Base-by-base conservation (phyloP, 805 yeast genomes). In the Sugiyamaella boreocaroliniensis region DNA sequence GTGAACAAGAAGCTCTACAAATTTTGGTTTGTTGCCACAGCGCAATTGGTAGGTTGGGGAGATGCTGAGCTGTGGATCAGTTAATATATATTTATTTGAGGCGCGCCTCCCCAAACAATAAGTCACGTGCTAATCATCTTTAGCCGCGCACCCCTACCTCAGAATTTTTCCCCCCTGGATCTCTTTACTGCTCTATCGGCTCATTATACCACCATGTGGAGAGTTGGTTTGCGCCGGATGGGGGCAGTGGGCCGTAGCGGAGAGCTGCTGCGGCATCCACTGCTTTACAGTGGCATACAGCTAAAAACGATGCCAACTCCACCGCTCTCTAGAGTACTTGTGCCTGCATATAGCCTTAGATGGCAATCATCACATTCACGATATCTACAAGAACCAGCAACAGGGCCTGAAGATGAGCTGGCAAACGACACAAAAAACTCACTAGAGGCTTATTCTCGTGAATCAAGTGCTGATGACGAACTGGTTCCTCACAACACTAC, bases 401-500 rank as follows among this genome's bases (percentile, higher is more conserved):
- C 10, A 32, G 37, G 8, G 11, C 3, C 26, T 22, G 26, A 22
- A 6, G 26, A 22, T 22, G 26, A 22, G 6, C 3, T 22, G 6
- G 26, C 3, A 22, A 22, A 22, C 26, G 26, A 22, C 26, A 4
- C 26, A 22, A 22, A 22, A 6, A 22, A 6, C 26, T 22, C 6
- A 22, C 6, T 32, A 32, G 3, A 4, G 11, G n/a, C 37, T 32
- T 14, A 32, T 4, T 14, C 37, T 5, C n/a, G 8, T 10, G 37
- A 19, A 18, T 41, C 44, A 11, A 22, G 29, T 14, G n/a, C 29
- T 34, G 46, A 41, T 7, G 37, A 15, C 14, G 20, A 18, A 37
- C 15, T 29, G 40, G 19, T 26, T 12, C 18, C 16, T 6, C 22
- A 37, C 42, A 47, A 47, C 12, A 43, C 54, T 1, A 63, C 62